Conservation (phyloP, 2,329 filamentous ascomycete genomes). For the Trichoderma gracile region DNA sequence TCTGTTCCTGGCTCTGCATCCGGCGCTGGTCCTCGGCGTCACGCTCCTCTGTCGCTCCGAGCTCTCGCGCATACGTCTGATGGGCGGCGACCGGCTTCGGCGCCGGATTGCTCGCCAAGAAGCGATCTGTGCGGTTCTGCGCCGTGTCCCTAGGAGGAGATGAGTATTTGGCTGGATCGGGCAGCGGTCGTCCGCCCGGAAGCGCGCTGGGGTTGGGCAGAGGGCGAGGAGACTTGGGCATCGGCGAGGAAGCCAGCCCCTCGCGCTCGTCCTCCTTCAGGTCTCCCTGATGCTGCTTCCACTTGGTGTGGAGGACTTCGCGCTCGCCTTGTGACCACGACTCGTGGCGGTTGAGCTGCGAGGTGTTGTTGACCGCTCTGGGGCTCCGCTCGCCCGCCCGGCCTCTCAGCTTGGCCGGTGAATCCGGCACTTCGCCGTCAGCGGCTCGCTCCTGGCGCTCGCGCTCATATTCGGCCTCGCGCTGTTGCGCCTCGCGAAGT, state of each 20-base stretch:
- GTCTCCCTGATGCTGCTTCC: constrained; percentile 46
- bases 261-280: constrained; percentile 33
- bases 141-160: constrained; percentile 31
- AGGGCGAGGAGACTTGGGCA: constrained; percentile 43
- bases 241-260: constrained; percentile 30
- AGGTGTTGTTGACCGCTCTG: constrained; percentile 11
- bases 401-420: constrained; percentile 26
- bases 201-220: constrained; percentile 44
- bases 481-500: constrained; percentile 68
- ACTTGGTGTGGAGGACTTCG: constrained; percentile 61
- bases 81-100: constrained; percentile 45
- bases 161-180: constrained; percentile 47
- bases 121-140: constrained; percentile 57
- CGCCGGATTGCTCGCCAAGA: constrained; percentile 55
- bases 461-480: constrained; percentile 64
- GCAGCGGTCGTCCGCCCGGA: constrained; percentile 54
- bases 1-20: constrained; percentile 58
- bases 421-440: constrained; percentile 40
- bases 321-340: constrained; percentile 66
- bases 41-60: constrained; percentile 60
- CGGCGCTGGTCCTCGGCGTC: constrained; percentile 64
- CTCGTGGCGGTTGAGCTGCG: constrained; percentile 53
- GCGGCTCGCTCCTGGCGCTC: constrained; percentile 54
- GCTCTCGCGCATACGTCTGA: constrained; percentile 56
- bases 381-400: constrained; percentile 28